phyloP scores from a whole-genome alignment of 164 flowering plant genomes.

The Aristolochia fimbriata region DNA sequence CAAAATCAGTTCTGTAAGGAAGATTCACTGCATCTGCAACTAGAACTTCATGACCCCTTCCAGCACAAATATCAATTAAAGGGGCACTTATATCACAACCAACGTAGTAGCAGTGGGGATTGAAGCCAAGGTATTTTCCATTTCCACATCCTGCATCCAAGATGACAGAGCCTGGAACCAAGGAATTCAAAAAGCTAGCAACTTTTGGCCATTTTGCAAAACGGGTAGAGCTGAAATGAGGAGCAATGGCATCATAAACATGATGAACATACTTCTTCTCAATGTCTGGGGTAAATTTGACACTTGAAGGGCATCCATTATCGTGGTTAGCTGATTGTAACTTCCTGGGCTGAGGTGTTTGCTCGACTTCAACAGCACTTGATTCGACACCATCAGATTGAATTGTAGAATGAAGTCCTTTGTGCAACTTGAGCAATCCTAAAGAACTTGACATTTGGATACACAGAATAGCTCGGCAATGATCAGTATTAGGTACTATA shows the following conservation, averaged over 20 bases:
- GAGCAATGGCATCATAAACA: slow-evolving; percentile 97
- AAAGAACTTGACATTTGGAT: slow-evolving; percentile 12
- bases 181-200: slow-evolving; percentile 53
- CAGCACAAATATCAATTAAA: slow-evolving; percentile 65
- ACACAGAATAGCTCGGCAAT: slow-evolving; percentile 10
- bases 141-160: slow-evolving; percentile 96
- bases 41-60: slow-evolving; percentile 71
- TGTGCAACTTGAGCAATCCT: background rate
- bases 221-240: slow-evolving; percentile 92
- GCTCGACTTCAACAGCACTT: slow-evolving; percentile 15
- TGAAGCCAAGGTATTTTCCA: slow-evolving; percentile 85
- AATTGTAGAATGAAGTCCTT: slow-evolving; percentile 7
- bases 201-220: slow-evolving; percentile 98
- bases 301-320: slow-evolving; percentile 19
- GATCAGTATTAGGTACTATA: slow-evolving; percentile 2
- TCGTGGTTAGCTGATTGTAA: slow-evolving; percentile 10
- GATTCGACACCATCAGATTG: slow-evolving; percentile 15
- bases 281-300: slow-evolving; percentile 68
- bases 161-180: slow-evolving; percentile 57
- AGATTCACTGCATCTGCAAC: slow-evolving; percentile 96
- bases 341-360: slow-evolving; percentile 10
- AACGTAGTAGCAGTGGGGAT: slow-evolving; percentile 56
- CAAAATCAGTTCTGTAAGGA: slow-evolving; percentile 72
- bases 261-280: slow-evolving; percentile 91
- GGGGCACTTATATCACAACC: slow-evolving; percentile 93